phyloP scores from a whole-genome alignment of 345 rosid genomes.

The Linum lewisii region DNA sequence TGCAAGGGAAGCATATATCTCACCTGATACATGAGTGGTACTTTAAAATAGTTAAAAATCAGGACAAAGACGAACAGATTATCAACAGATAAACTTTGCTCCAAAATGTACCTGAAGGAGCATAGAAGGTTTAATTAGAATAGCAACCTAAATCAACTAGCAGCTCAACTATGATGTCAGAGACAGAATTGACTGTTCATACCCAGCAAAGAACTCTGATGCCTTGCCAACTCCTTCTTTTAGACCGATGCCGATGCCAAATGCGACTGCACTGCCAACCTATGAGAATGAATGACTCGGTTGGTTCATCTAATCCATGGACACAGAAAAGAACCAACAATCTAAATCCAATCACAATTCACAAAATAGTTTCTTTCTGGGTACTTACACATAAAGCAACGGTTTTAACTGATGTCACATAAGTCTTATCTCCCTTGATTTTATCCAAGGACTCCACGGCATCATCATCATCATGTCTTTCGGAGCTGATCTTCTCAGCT shows the following conservation, averaged over 20 bases:
- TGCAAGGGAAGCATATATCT: conserved; percentile 2
- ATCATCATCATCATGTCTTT: conserved; percentile 20
- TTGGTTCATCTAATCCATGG: conserved; percentile 10
- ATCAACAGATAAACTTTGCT: conserved; percentile 97
- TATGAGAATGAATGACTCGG: conserved; percentile 19
- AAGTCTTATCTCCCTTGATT: conserved; percentile 27
- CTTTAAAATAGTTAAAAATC: conserved; percentile 89
- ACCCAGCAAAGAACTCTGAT: conserved; percentile 93
- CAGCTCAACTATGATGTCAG: conserved; percentile 6
- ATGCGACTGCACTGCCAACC: conserved; percentile 70
- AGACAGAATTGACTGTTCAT: conserved; percentile 8
- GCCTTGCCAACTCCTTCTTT: conserved; percentile 76
- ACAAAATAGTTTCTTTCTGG: background rate
- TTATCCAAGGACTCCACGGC: conserved; percentile 25
- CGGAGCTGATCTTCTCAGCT: conserved; percentile 26
- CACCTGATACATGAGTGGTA: conserved; percentile 84
- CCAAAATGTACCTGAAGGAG: conserved; percentile 74
- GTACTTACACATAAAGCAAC: conserved; percentile 77
- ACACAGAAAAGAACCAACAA: conserved; percentile 4
- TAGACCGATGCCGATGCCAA: conserved; percentile 72
- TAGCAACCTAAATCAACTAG: background rate
- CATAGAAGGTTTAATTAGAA: conserved; percentile 5
- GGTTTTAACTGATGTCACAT: conserved; percentile 49
- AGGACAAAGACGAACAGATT: conserved; percentile 91
- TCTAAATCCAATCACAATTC: conserved; percentile 1